A percentile compares a stretch with the other conserved stretches of the same genome.
These are phyloP conservation scores for Schizonepeta tenuifolia DNA, from an alignment of 257 asterid genomes.

Conservation along the genomic window DNA sequence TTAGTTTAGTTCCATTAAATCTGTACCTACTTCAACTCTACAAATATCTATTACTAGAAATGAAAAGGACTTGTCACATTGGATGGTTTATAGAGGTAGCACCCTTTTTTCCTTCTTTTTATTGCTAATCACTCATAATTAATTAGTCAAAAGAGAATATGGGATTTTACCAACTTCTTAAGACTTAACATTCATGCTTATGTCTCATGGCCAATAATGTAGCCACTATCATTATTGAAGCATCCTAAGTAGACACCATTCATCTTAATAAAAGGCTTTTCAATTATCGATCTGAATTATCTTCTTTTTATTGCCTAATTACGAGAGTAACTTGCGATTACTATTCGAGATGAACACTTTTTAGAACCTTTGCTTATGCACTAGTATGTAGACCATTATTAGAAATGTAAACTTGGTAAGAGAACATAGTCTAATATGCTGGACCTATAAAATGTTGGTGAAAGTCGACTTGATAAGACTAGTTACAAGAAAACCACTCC, in stretches of 20 bases:
- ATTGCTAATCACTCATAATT: constrained; percentile 24
- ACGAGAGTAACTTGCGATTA: too few species aligned
- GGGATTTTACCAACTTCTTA: constrained; percentile 42
- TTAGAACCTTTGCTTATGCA: too few species aligned
- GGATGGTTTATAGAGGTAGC: constrained; percentile 28
- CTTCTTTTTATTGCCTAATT: too few species aligned
- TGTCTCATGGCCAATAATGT: constrained; percentile 41
- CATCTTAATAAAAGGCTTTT: not conserved
- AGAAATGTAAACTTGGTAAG: too few species aligned
- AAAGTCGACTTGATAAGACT: too few species aligned
- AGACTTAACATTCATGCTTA: constrained; percentile 36
- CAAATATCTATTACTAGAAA: constrained; percentile 13
- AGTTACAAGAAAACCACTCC: too few species aligned
- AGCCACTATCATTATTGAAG: constrained; percentile 40
- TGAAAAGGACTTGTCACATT: constrained; percentile 41
- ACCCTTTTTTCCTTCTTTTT: not conserved
- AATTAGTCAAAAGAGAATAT: constrained; percentile 43
- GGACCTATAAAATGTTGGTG: too few species aligned
- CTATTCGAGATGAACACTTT: too few species aligned
- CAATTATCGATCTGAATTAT: too few species aligned
- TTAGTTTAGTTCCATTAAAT: not conserved
- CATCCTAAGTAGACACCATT: constrained; percentile 34
- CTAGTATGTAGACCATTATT: too few species aligned
- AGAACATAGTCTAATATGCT: too few species aligned
- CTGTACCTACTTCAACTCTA: constrained; percentile 19